Evolutionary conservation across 306 rosid species (phyloP).

Genomic region (Begonia masoniana): DNA sequence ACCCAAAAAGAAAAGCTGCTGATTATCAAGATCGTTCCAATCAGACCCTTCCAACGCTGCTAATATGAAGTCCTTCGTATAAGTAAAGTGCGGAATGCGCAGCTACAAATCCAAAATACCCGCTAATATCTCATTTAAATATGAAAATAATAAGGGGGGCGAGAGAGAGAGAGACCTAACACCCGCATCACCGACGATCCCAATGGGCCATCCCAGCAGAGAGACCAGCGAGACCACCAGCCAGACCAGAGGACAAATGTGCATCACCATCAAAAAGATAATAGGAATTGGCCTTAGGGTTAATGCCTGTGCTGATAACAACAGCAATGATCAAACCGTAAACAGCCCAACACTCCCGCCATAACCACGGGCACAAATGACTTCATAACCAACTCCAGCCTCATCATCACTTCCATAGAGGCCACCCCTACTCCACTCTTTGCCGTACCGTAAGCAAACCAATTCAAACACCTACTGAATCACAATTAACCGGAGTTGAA

Average conservation of each 20-base stretch:
- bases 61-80: no score
- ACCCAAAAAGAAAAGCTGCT: no score
- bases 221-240: constrained; percentile 34
- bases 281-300: constrained; percentile 40
- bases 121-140: no score
- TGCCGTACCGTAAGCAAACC: constrained; percentile 25
- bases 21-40: no score
- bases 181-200: constrained; percentile 45
- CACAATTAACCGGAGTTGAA: neutral
- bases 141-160: no score
- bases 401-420: no score
- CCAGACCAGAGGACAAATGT: constrained; percentile 36
- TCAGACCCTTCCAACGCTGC: no score
- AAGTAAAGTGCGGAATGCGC: no score
- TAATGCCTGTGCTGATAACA: constrained; percentile 35
- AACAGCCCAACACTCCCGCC: constrained; percentile 36
- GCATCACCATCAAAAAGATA: constrained; percentile 23
- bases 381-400: constrained; percentile 44
- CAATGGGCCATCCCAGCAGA: no score
- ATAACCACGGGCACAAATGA: constrained; percentile 43
- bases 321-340: constrained; percentile 37
- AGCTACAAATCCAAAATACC: no score
- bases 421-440: constrained; percentile 45
- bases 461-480: neutral
- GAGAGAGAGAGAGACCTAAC: constrained; percentile 20